Evolutionary conservation across 1,284 basidiomycete species (phyloP).

Genomic region (Irpex sp.): DNA sequence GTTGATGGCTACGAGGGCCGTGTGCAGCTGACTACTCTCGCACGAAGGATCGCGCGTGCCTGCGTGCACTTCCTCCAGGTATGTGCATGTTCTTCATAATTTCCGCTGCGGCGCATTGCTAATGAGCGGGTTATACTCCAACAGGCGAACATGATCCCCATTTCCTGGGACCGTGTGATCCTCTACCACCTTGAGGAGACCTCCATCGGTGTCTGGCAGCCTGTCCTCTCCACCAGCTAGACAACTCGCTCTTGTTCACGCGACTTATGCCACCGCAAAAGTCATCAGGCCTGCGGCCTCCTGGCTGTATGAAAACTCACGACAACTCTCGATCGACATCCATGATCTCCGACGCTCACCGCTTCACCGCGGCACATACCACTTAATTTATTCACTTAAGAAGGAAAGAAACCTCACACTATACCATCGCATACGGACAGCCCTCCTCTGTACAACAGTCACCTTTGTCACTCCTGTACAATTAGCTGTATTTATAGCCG

Average conservation of each 20-base stretch:
- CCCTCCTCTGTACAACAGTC: background rate
- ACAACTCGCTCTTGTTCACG: background rate
- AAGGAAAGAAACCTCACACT: background rate
- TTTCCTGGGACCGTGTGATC: slow-evolving; percentile 65
- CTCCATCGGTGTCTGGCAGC: slow-evolving; percentile 67
- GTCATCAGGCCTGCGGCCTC: background rate
- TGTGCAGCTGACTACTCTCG: slow-evolving; percentile 62
- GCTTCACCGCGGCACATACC: background rate
- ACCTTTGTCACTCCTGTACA: background rate
- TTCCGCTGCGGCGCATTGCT: slow-evolving; percentile 8
- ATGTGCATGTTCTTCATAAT: slow-evolving; percentile 18
- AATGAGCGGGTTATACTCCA: slow-evolving; percentile 13
- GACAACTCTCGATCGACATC: background rate
- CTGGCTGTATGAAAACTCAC: background rate
- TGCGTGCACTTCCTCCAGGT: slow-evolving; percentile 76
- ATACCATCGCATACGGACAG: background rate
- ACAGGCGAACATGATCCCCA: slow-evolving; percentile 61
- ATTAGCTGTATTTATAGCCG: background rate
- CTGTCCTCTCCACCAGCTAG: slow-evolving; percentile 39
- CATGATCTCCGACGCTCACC: background rate
- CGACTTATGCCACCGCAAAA: background rate
- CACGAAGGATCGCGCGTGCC: slow-evolving; percentile 64
- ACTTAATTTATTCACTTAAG: background rate
- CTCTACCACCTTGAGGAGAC: slow-evolving; percentile 72
- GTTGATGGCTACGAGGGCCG: slow-evolving; percentile 64